These are phyloP conservation scores for Vaccinium macrocarpon DNA, from an alignment of 148 eudicot species.

Conservation along the genomic window DNA sequence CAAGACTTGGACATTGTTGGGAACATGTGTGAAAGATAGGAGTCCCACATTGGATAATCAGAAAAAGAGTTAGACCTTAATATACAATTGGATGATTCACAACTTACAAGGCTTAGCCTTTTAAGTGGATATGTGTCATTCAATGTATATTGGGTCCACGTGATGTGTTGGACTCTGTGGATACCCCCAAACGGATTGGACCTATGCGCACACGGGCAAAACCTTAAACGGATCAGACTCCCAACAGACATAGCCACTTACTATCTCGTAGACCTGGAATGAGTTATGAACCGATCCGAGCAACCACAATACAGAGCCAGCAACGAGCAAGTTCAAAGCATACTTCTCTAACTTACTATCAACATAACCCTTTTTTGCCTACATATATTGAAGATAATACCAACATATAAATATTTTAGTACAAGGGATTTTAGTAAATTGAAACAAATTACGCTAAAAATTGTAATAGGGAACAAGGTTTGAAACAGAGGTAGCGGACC, in stretches of 20 bases:
- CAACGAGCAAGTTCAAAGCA: constrained; percentile 62
- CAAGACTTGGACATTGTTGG: constrained; percentile 71
- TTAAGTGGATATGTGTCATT: too few relatives aligned
- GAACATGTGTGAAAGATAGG: too few relatives aligned
- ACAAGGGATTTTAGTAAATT: background rate
- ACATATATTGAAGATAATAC: constrained; percentile 11
- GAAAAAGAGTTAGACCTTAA: too few relatives aligned
- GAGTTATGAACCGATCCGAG: constrained; percentile 82
- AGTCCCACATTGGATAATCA: too few relatives aligned
- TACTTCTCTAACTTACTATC: constrained; percentile 41
- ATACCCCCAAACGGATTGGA: too few relatives aligned
- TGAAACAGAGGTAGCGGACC: too few relatives aligned
- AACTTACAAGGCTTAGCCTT: too few relatives aligned
- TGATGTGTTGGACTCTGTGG: too few relatives aligned
- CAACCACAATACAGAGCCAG: constrained; percentile 68
- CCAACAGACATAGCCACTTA: constrained; percentile 71
- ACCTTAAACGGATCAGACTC: too few relatives aligned
- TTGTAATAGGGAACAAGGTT: background rate
- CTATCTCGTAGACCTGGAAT: constrained; percentile 78
- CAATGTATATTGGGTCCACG: too few relatives aligned
- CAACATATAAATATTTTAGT: background rate
- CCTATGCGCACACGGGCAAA: too few relatives aligned
- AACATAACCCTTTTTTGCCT: constrained; percentile 60
- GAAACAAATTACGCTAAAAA: background rate
- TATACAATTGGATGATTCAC: too few relatives aligned